These are phyloP conservation scores for Pyricularia sp. DNA, from an alignment of 2,329 filamentous ascomycete species.

Conservation along the genomic window DNA sequence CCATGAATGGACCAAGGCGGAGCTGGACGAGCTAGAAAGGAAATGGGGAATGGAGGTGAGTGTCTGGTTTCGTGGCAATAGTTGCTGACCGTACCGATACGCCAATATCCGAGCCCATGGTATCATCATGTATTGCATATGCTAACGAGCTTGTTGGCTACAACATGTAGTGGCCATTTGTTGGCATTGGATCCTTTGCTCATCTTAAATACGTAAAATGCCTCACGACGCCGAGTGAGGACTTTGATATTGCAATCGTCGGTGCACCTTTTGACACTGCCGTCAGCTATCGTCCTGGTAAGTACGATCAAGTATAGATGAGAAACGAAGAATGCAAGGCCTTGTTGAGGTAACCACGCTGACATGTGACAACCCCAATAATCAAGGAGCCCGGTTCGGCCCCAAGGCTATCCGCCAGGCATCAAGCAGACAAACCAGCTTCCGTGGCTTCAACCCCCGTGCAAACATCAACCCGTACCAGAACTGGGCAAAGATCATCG, in stretches of 20 bases:
- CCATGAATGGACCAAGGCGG: constrained; percentile 37
- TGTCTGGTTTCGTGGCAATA: not conserved
- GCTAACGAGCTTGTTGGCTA: not conserved
- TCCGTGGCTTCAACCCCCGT: constrained; percentile 74
- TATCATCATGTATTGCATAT: not conserved
- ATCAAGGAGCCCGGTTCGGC: constrained; percentile 64
- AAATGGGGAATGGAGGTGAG: constrained; percentile 51
- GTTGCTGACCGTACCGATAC: too few species aligned
- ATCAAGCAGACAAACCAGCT: constrained; percentile 69
- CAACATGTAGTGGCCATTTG: constrained; percentile 47
- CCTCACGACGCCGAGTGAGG: constrained; percentile 52
- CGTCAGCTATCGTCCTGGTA: constrained; percentile 59
- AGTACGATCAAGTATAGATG: constrained; percentile 11
- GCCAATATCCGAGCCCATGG: not conserved
- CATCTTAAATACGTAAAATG: constrained; percentile 62
- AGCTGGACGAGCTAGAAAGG: constrained; percentile 40
- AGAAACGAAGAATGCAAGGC: not conserved
- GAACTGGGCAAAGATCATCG: constrained; percentile 68
- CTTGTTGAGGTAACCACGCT: not conserved
- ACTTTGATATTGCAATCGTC: constrained; percentile 63
- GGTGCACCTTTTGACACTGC: constrained; percentile 69
- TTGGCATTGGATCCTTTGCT: constrained; percentile 67
- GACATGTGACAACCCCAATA: not conserved
- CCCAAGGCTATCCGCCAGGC: constrained; percentile 81
- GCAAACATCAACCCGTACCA: constrained; percentile 77